Base-by-base conservation (phyloP, 257 asterid species). In the Solanum megistacrolobum region DNA sequence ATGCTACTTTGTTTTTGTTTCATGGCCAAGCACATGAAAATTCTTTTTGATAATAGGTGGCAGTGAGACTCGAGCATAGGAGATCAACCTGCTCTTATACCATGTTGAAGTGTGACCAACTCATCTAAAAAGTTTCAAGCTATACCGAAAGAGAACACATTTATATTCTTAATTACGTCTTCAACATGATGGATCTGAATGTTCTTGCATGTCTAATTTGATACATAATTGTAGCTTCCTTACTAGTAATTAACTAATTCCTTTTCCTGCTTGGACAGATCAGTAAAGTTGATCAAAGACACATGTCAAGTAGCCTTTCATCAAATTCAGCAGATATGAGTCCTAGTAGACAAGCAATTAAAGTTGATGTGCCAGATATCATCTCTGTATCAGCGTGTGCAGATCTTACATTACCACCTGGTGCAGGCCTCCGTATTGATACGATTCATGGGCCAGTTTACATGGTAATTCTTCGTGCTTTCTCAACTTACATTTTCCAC, bases 391-490 rank as follows among this genome's bases (percentile, higher is more conserved):
- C 98, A 16, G 93, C 99, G 31, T 97, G 95, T 86, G 95, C 98
- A 87, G 99, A 97, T 94, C 98, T 97, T 62, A 97, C 99, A 7
- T 93, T 97, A 90, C 99, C 99, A 62, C 96, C 98, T 88, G 99
- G 99, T 76, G 98, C 99, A 38, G 98, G 99, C 90, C 95, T 97
- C 75, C 92, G 96, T 92, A 93, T 97, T 38, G 92, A 95, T 86
- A 96, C 99, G 21, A 87, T 93, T 88, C 92, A 87, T 9, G 99
- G 99, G 87, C 98, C 99, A 10, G 90, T 96, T 87, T 96, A 88
- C 95, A 86, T 97, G 98, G 99, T 97, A 89, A 65, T 85, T 43
- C 38, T 82, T 66, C 55, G 34, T 1, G 18, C 86, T 48, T 29
- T 87, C 39, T 82, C 32, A 20, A 52, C 60, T 46, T 66, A 65